Conservation (phyloP, 2,329 filamentous ascomycete species). For the Ceratocystis destructans region DNA sequence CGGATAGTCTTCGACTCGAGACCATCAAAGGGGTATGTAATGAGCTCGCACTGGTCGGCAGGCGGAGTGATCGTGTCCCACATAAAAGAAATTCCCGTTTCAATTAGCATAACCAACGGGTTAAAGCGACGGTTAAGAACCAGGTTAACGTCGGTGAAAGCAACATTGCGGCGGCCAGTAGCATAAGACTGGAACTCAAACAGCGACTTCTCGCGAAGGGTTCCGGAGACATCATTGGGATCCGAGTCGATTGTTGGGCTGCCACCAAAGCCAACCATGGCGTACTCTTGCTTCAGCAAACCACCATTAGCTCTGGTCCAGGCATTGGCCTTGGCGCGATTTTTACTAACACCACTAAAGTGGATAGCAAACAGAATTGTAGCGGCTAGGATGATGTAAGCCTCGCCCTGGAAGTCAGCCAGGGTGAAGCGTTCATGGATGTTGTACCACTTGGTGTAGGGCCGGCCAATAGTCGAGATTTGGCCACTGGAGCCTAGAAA, state of each 20-base stretch:
- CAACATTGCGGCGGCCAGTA: conserved; percentile 81
- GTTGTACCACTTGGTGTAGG: conserved; percentile 93
- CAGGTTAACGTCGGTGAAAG: conserved; percentile 76
- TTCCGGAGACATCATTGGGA: conserved; percentile 28
- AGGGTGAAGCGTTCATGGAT: conserved; percentile 79
- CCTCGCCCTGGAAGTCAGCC: conserved; percentile 78
- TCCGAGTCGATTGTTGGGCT: conserved; percentile 34
- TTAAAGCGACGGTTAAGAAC: conserved; percentile 78
- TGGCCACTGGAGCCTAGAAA: conserved; percentile 15
- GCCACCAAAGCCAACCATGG: conserved; percentile 66
- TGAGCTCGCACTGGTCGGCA: conserved; percentile 59
- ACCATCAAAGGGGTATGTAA: conserved; percentile 81
- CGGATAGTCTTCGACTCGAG: conserved; percentile 70
- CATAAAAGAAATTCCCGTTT: conserved; percentile 59
- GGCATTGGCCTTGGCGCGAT: conserved; percentile 62
- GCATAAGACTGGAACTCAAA: conserved; percentile 81
- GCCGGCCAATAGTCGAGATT: conserved; percentile 38
- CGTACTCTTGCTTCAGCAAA: conserved; percentile 66
- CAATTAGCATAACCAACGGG: conserved; percentile 48
- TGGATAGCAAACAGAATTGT: conserved; percentile 63
- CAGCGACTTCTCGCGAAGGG: conserved; percentile 75
- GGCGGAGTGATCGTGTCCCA: conserved; percentile 61
- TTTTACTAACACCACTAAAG: conserved; percentile 64
- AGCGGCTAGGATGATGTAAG: conserved; percentile 64
- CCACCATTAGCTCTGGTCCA: conserved; percentile 69